Percentiles rank a stretch among this genome's conserved stretches.
Conservation (phyloP, 768 basidiomycete genomes). For the Rhodotorula paludigena region DNA sequence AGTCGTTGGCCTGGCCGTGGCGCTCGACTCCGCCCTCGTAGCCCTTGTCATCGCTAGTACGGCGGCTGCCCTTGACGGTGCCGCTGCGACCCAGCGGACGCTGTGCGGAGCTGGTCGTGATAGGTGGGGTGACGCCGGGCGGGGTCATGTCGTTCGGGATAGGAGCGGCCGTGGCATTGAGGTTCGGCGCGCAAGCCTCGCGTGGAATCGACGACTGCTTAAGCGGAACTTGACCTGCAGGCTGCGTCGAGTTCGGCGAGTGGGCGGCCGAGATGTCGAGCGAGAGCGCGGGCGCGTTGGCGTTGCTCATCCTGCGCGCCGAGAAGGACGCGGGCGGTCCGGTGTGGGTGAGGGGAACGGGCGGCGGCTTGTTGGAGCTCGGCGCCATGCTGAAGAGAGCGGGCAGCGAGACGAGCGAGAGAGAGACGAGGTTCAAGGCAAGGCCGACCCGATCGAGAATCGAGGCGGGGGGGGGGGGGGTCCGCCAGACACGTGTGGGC, state of each 20-base stretch:
- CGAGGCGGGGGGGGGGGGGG: no score
- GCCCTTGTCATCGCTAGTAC: slow-evolving; percentile 14
- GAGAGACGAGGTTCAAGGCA: no score
- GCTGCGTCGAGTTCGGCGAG: neutral
- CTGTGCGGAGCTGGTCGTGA: neutral
- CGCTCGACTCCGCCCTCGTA: slow-evolving; percentile 36
- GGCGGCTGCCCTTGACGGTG: slow-evolving; percentile 12
- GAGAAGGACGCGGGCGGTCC: neutral
- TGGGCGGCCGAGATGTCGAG: slow-evolving; percentile 3
- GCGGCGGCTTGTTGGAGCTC: neutral
- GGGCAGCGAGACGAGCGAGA: no score
- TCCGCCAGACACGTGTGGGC: no score
- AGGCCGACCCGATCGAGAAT: no score
- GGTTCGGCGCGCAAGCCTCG: slow-evolving; percentile 18
- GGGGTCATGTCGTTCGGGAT: neutral
- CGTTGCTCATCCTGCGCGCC: slow-evolving; percentile 1
- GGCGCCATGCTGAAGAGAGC: no score
- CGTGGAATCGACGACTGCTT: slow-evolving; percentile 17
- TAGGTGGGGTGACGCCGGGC: slow-evolving; percentile 14
- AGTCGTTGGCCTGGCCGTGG: slow-evolving; percentile 35
- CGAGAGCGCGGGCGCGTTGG: slow-evolving; percentile 1
- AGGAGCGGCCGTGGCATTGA: slow-evolving; percentile 24
- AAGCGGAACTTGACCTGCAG: neutral
- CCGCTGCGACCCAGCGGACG: slow-evolving; percentile 1
- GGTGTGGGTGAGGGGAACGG: neutral